Base-by-base conservation (phyloP, 371 early-diverging fungal species). In the Rhizopus stolonifer region DNA sequence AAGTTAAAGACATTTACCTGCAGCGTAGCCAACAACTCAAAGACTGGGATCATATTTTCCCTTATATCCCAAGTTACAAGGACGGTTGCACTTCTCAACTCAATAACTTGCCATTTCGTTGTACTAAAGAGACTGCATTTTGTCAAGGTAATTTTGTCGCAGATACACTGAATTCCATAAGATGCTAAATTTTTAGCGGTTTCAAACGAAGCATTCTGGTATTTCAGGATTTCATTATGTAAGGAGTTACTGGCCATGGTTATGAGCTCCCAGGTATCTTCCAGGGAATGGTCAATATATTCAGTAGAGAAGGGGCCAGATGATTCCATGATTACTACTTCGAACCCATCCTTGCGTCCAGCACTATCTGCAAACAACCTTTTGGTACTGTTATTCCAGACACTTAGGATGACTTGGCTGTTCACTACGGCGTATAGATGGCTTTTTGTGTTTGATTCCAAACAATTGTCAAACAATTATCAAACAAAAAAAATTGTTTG, bases 21-120 rank as follows among this genome's bases (percentile, higher is more conserved):
- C 13, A 57, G 36, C 22, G 46, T 57, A 24, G 38, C 50, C 23
- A 57, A 39, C 7, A 51, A 38, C 15, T 57, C 51, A 31, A 57
- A 57, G 11, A 57, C 10, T 45, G 46, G 0, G 10, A 46, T 15
- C 39, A 50, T 49, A 46, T 36, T 38, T 2, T 13, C 45, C 36
- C 49, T 56, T 43, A 36, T 6, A 23, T 56, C 34, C 56, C 54
- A 54, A 39, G 54, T 54, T 17, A 42, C 49, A 4, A 33, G 49
- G 32, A 55, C 50, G 1, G 34, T 29, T 39, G 58, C 58, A 15
- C 38, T 36, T 57, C 51, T 57, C 34, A 57, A 46, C 39, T 57
- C 46, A 46, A 50, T 39, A 22, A 57, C 17, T 23, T 51, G 48
- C 52, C 46, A 52, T 19, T 4, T 58, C 25, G 9, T 52, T 52